A percentile compares a stretch with the other conserved stretches of the same genome.
Evolutionary conservation across 768 basidiomycete genomes (phyloP).

Genomic region (Tricholoma saponaceum): DNA sequence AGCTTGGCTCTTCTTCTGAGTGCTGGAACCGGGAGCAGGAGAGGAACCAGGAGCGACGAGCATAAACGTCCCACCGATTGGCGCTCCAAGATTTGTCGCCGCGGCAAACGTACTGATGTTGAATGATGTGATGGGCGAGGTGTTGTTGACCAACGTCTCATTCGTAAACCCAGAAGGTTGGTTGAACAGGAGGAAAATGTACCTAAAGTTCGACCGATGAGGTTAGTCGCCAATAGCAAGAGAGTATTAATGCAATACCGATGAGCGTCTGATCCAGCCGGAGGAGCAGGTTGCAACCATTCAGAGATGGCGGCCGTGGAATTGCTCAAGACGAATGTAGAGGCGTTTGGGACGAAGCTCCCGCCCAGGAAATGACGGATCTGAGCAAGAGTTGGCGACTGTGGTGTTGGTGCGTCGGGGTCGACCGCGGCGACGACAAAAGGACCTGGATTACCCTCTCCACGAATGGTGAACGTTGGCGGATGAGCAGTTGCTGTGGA

Average conservation of each 20-base stretch:
- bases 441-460: slow-evolving; percentile 27
- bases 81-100: slow-evolving; percentile 37
- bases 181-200: slow-evolving; percentile 32
- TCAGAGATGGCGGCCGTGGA: slow-evolving; percentile 36
- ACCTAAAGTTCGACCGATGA: background rate
- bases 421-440: slow-evolving; percentile 46
- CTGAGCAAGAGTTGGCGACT: slow-evolving; percentile 35
- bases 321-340: slow-evolving; percentile 22
- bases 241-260: slow-evolving; percentile 23
- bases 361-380: slow-evolving; percentile 47
- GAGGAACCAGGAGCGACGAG: slow-evolving; percentile 28
- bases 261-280: slow-evolving; percentile 39
- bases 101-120: slow-evolving; percentile 41
- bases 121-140: slow-evolving; percentile 31
- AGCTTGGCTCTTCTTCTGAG: background rate
- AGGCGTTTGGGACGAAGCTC: slow-evolving; percentile 24
- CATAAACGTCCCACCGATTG: slow-evolving; percentile 48
- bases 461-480: slow-evolving; percentile 28
- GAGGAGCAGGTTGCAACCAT: slow-evolving; percentile 39
- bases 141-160: slow-evolving; percentile 35
- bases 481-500: slow-evolving; percentile 34
- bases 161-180: slow-evolving; percentile 29
- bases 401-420: slow-evolving; percentile 51
- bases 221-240: background rate
- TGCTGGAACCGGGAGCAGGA: too few species aligned